A percentile compares a stretch with the other conserved stretches of the same genome.
Evolutionary conservation across 176 grass and related monocot genomes (phyloP).

Genomic region (Hordeum marinum): DNA sequence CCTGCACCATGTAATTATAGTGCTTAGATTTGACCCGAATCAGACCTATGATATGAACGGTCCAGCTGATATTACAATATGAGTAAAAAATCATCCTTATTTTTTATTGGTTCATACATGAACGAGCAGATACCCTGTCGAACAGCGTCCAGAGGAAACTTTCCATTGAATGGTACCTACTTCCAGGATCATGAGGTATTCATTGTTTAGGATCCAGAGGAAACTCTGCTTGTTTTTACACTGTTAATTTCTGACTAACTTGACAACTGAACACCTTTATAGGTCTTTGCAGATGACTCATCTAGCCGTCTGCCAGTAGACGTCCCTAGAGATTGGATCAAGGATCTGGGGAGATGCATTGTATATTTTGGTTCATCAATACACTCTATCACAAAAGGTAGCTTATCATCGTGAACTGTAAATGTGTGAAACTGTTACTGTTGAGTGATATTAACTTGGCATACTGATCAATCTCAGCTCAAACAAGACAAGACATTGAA

Average conservation of each 20-base stretch:
- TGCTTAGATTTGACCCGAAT: neutral
- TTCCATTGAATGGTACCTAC: slow-evolving; percentile 95
- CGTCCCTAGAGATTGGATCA: slow-evolving; percentile 41
- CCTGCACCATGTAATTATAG: neutral
- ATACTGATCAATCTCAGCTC: slow-evolving; percentile 43
- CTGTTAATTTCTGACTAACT: neutral
- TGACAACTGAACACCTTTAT: slow-evolving; percentile 15
- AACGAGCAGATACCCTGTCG: slow-evolving; percentile 80
- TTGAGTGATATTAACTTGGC: slow-evolving; percentile 15
- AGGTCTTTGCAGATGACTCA: slow-evolving; percentile 90
- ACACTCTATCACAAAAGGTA: slow-evolving; percentile 75
- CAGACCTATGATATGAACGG: neutral
- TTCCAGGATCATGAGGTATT: slow-evolving; percentile 87
- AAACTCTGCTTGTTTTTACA: neutral
- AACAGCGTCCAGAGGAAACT: slow-evolving; percentile 78
- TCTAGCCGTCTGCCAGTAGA: slow-evolving; percentile 52
- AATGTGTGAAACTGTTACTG: slow-evolving; percentile 8
- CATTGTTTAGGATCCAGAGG: neutral
- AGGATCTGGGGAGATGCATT: slow-evolving; percentile 22
- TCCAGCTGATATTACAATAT: slow-evolving; percentile 2
- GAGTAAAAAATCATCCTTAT: neutral
- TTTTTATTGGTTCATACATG: neutral
- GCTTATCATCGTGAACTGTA: slow-evolving; percentile 6
- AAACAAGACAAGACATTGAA: slow-evolving; percentile 54
- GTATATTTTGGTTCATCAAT: slow-evolving; percentile 74